Evolutionary conservation across 2,329 filamentous ascomycete species (phyloP).

Genomic region (Nemania sp.): DNA sequence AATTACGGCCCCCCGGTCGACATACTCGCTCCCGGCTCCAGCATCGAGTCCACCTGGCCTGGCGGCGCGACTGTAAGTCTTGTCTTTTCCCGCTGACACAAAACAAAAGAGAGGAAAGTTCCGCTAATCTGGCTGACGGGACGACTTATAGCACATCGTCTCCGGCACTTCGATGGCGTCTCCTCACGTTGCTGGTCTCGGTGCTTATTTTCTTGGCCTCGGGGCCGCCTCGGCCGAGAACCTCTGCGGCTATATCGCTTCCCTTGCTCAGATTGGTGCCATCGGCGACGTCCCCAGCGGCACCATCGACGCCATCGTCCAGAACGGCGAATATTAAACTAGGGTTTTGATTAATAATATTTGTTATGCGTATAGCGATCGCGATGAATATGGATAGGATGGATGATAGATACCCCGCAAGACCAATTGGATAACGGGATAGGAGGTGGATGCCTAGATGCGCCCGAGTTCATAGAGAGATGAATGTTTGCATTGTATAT

Average conservation of each 20-base stretch:
- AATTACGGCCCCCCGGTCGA: constrained; percentile 54
- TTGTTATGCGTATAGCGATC: background rate
- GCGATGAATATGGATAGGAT: constrained; percentile 11
- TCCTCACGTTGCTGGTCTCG: constrained; percentile 65
- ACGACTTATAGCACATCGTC: constrained; percentile 48
- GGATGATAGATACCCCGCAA: constrained; percentile 20
- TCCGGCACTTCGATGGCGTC: constrained; percentile 66
- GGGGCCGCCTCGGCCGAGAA: constrained; percentile 46
- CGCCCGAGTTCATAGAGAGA: constrained; percentile 2
- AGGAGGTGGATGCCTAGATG: background rate
- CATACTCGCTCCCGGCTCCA: constrained; percentile 49
- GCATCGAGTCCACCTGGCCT: constrained; percentile 49
- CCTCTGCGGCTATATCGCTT: constrained; percentile 48
- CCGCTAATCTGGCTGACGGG: constrained; percentile 1
- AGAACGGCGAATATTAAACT: constrained; percentile 38
- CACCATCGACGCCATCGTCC: constrained; percentile 42
- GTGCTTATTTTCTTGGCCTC: constrained; percentile 58
- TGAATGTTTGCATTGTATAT: background rate
- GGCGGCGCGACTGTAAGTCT: constrained; percentile 33
- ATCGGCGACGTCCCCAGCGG: constrained; percentile 43
- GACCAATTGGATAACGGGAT: background rate
- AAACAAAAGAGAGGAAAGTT: background rate
- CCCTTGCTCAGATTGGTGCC: constrained; percentile 46
- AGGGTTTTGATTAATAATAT: background rate
- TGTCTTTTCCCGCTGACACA: constrained; percentile 16